phyloP scores from a whole-genome alignment of 768 basidiomycete species.

The Sistotremastrum suecicum region DNA sequence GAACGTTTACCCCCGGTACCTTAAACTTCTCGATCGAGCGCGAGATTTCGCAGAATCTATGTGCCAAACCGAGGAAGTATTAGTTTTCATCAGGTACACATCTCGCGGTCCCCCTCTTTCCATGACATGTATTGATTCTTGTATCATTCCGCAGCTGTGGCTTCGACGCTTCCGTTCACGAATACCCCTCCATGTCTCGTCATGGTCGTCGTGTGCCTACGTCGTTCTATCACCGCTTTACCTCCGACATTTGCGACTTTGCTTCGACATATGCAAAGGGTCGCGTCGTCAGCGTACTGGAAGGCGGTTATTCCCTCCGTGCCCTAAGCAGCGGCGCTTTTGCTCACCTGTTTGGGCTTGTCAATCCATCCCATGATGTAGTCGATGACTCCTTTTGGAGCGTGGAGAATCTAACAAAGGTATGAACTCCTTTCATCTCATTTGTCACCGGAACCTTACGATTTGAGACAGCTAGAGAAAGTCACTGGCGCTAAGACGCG shows the following conservation, averaged over 20 bases:
- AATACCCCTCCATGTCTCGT: conserved; percentile 80
- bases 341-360: conserved; percentile 67
- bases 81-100: conserved; percentile 79
- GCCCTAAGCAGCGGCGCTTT: conserved; percentile 74
- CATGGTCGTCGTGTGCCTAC: conserved; percentile 83
- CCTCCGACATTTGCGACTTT: conserved; percentile 52
- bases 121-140: background rate
- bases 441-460: background rate
- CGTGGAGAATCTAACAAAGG: conserved; percentile 42
- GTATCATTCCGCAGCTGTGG: conserved; percentile 51
- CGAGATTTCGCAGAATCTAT: conserved; percentile 61
- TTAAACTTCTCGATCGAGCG: conserved; percentile 48
- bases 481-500: conserved; percentile 16
- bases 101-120: background rate
- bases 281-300: conserved; percentile 73
- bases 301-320: conserved; percentile 90
- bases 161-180: conserved; percentile 91
- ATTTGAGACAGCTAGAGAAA: conserved; percentile 40
- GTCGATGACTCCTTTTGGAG: conserved; percentile 47
- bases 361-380: conserved; percentile 14
- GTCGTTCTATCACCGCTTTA: conserved; percentile 75
- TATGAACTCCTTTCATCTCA: conserved; percentile 15
- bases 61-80: conserved; percentile 47
- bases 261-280: conserved; percentile 53
- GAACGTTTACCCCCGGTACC: conserved; percentile 54